Conservation (phyloP, 73 alveolate genomes). For the Paraurostyla sp. region DNA sequence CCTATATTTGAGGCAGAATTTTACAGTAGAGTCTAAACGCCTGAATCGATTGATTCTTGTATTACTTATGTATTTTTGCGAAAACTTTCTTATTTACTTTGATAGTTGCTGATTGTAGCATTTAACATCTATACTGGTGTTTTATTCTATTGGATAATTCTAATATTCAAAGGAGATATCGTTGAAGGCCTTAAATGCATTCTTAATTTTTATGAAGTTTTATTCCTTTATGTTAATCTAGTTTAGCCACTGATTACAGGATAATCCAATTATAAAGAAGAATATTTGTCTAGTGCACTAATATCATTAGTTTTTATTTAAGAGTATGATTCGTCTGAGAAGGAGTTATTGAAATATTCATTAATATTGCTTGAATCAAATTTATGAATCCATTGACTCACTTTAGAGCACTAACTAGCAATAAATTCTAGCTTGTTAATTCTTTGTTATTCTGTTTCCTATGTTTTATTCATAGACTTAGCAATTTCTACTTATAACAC, state of each 20-base stretch:
- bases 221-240: background rate
- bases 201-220: background rate
- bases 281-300: constrained; percentile 1
- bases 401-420: background rate
- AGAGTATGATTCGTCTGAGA: background rate
- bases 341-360: constrained; percentile 3
- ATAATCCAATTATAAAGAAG: background rate
- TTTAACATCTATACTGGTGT: too few species aligned
- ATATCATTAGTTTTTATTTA: background rate
- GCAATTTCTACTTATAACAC: background rate
- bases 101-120: too few species aligned
- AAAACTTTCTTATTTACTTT: too few species aligned
- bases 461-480: background rate
- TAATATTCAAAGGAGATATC: constrained; percentile 5
- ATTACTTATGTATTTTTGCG: too few species aligned
- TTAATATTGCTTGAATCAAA: background rate
- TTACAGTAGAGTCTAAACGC: too few species aligned
- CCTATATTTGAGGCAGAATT: too few species aligned
- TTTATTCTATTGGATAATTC: too few species aligned
- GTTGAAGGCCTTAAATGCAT: constrained; percentile 15
- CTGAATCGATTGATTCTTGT: too few species aligned
- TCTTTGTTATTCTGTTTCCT: constrained; percentile 18
- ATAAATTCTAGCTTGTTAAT: background rate
- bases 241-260: background rate
- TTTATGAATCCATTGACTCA: constrained; percentile 7